Evolutionary conservation across 805 yeast species (phyloP).

Genomic region (Lachancea quebecensis): DNA sequence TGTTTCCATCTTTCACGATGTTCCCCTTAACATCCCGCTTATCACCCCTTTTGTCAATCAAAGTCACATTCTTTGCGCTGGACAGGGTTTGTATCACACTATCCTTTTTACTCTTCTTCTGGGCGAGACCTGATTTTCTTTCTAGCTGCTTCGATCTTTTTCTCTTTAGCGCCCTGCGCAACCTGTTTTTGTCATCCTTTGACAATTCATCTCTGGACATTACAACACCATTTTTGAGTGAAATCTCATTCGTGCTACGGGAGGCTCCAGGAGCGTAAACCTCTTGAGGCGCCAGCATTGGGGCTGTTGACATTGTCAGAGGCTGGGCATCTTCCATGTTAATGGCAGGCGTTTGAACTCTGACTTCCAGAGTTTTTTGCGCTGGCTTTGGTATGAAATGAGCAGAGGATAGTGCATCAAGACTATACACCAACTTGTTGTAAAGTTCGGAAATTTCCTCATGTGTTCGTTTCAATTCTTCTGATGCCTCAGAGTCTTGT

Average conservation of each 20-base stretch:
- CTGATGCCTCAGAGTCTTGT: slow-evolving; percentile 45
- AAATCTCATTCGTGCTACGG: slow-evolving; percentile 52
- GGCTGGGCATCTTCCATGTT: slow-evolving; percentile 97
- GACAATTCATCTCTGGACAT: slow-evolving; percentile 75
- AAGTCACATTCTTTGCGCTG: slow-evolving; percentile 68
- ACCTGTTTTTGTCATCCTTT: slow-evolving; percentile 78
- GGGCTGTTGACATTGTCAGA: slow-evolving; percentile 61
- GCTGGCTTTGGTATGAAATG: slow-evolving; percentile 90
- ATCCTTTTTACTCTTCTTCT: slow-evolving; percentile 48
- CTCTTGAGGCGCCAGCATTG: slow-evolving; percentile 92
- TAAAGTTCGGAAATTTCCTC: slow-evolving; percentile 67
- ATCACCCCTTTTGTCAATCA: slow-evolving; percentile 71
- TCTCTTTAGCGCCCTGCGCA: slow-evolving; percentile 82
- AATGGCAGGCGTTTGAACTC: slow-evolving; percentile 75
- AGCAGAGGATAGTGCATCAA: slow-evolving; percentile 90
- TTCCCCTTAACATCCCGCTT: slow-evolving; percentile 69
- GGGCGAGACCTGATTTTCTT: slow-evolving; percentile 30
- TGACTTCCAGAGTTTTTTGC: slow-evolving; percentile 70
- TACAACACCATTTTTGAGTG: slow-evolving; percentile 69
- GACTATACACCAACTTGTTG: slow-evolving; percentile 53
- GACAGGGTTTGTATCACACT: slow-evolving; percentile 63
- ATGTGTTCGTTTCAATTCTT: slow-evolving; percentile 65
- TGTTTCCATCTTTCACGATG: slow-evolving; percentile 37
- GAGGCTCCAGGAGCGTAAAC: slow-evolving; percentile 51
- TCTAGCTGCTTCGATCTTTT: slow-evolving; percentile 51